Evolutionary conservation across 2,329 filamentous ascomycete genomes (phyloP).

Genomic region (Bipolaris sorokiniana): DNA sequence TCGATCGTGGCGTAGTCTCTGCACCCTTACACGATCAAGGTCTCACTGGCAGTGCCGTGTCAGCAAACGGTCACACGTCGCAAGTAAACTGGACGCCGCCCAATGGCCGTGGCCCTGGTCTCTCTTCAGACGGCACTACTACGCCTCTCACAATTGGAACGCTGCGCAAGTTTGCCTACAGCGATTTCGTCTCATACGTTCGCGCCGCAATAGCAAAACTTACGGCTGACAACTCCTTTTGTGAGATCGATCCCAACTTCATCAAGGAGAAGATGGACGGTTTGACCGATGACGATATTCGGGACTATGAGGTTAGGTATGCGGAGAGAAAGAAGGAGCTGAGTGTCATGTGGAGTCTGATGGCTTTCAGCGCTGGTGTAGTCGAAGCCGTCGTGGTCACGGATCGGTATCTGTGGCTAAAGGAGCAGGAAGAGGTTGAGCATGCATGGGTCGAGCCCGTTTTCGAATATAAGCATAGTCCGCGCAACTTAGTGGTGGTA

Average conservation of each 20-base stretch:
- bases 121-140: slow-evolving; percentile 60
- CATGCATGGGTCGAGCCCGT: slow-evolving; percentile 91
- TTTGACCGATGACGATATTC: slow-evolving; percentile 78
- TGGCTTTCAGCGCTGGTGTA: slow-evolving; percentile 92
- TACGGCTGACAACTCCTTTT: slow-evolving; percentile 40
- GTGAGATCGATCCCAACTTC: slow-evolving; percentile 50
- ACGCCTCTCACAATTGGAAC: slow-evolving; percentile 87
- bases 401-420: slow-evolving; percentile 87
- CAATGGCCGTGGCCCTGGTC: slow-evolving; percentile 57
- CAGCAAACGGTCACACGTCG: slow-evolving; percentile 42
- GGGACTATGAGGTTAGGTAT: slow-evolving; percentile 71
- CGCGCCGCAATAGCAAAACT: slow-evolving; percentile 81
- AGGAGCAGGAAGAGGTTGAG: slow-evolving; percentile 73
- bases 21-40: slow-evolving; percentile 52
- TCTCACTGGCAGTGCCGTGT: slow-evolving; percentile 48
- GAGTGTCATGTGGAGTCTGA: slow-evolving; percentile 87
- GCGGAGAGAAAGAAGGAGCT: slow-evolving; percentile 76
- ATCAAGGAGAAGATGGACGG: slow-evolving; percentile 69
- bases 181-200: slow-evolving; percentile 76
- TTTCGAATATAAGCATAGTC: slow-evolving; percentile 86
- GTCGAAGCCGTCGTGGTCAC: slow-evolving; percentile 89
- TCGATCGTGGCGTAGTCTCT: slow-evolving; percentile 79
- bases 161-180: slow-evolving; percentile 79
- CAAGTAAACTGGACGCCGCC: slow-evolving; percentile 45
- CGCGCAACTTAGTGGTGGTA: slow-evolving; percentile 90